Evolutionary conservation across 495 filamentous ascomycete genomes (phyloP), one percentile per base, ranked within the genome.

Genomic region (Xylaria intraflava): DNA sequence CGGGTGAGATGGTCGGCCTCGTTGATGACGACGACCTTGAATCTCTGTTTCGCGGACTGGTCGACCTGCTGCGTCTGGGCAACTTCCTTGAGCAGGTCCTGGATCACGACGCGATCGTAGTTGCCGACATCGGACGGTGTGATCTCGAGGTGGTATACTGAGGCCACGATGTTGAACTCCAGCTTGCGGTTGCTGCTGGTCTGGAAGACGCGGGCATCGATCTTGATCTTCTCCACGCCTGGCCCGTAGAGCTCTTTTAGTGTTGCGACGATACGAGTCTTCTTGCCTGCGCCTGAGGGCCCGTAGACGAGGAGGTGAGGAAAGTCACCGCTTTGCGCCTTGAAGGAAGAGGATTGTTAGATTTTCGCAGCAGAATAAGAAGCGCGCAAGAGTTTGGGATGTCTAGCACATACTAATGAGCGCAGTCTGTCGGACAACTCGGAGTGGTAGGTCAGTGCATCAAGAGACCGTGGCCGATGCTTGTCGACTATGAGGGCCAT

Each of bases 21-120:
- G 63, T 98, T 98, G 76, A 98, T 96, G 31, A 98, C 90, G 2
- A 98, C 94, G 11, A 98, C 89, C 73, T 98, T 98, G 76, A 98
- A 98, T 40, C 83, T 79, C 66, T 98, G 93, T 65, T 83, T 87
- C 24, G 94, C 93, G 6, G 80, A 70, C 51, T 88, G 78, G 66
- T 98, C 93, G 12, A 98, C 94, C 70, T 97, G 94, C 70, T 97
- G 94, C 23, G 93, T 98, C 70, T 98, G 93, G 30, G 94, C 93
- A 9, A 97, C 90, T 69, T 98, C 93, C 69, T 98, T 98, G 27
- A 98, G 79, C 38, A 98, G 76, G 66, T 96, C 92, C 65, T 97
- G 94, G 12, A 98, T 72, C 9, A 98, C 91, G 1, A 98, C 94
- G 44, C 93, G 80, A 69, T 98, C 93, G 61, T 95, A 94, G 62